phyloP scores from a whole-genome alignment of 768 basidiomycete species.

The Nidularia sp. region DNA sequence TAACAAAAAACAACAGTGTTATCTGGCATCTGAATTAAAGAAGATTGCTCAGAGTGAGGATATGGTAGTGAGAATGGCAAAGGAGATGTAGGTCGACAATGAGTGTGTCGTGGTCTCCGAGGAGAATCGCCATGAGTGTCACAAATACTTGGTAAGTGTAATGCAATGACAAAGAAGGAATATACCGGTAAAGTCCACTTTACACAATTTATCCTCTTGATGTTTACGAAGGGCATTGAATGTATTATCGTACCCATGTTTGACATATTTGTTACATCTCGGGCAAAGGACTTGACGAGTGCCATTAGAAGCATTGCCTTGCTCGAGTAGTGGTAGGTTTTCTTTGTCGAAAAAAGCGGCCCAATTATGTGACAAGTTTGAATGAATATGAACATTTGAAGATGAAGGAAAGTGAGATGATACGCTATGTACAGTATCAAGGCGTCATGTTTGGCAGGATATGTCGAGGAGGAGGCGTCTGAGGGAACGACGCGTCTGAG shows the following conservation, averaged over 20 bases:
- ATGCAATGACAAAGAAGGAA: too few relatives aligned
- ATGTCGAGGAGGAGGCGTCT: background rate
- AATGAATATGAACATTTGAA: too few relatives aligned
- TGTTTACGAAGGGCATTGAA: background rate
- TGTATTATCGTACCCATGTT: background rate
- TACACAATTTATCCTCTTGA: too few relatives aligned
- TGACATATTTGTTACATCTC: background rate
- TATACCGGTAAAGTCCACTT: too few relatives aligned
- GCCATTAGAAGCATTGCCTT: background rate
- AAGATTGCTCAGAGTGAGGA: background rate
- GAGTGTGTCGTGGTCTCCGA: background rate
- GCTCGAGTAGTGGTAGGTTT: background rate
- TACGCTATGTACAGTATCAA: too few relatives aligned
- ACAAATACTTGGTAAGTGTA: background rate
- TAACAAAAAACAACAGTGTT: background rate
- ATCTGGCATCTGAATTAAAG: background rate
- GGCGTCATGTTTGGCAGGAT: background rate
- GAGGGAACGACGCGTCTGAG: background rate
- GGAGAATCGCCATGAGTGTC: background rate
- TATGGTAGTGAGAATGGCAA: background rate
- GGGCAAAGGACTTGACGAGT: background rate
- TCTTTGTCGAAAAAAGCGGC: background rate
- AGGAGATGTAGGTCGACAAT: background rate
- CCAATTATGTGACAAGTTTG: too few relatives aligned
- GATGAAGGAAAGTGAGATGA: too few relatives aligned